Conservation (phyloP, 2,329 filamentous ascomycete genomes). For the Fusarium sulawesiense region DNA sequence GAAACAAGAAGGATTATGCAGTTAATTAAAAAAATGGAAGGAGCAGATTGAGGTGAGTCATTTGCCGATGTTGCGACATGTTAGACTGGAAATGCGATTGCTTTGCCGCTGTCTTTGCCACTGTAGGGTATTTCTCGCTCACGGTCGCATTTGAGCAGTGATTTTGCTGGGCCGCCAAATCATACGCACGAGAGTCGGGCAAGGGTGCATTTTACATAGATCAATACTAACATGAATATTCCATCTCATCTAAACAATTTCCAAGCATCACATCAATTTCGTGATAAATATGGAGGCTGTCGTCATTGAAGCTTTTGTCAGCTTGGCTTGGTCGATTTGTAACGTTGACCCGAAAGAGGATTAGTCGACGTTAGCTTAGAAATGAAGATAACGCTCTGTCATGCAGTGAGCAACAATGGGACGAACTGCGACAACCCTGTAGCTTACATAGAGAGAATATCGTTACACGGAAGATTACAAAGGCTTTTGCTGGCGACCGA, state of each 20-base stretch:
- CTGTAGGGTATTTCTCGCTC: neutral
- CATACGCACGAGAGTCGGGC: accelerated
- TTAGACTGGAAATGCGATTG: neutral
- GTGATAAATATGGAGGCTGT: neutral
- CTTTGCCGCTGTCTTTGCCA: neutral
- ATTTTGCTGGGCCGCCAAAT: neutral
- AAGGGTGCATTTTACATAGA: neutral
- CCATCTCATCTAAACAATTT: neutral
- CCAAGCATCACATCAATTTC: neutral
- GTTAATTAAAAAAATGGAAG: neutral
- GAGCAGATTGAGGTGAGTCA: neutral
- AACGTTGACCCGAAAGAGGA: neutral
- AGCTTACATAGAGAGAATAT: neutral
- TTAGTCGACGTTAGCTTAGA: conserved; percentile 28
- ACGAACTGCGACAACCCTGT: neutral
- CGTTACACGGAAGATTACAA: conserved; percentile 19
- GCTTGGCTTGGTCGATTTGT: conserved; percentile 18
- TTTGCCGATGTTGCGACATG: neutral
- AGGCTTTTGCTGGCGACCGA: conserved; percentile 23
- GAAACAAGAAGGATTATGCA: neutral
- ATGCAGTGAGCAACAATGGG: neutral
- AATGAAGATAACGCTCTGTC: conserved; percentile 3
- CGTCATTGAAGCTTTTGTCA: conserved; percentile 20
- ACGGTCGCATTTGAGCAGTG: too few species aligned
- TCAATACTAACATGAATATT: neutral